Conservation (phyloP, 495 filamentous ascomycete species). For the Penicillium pulvis region DNA sequence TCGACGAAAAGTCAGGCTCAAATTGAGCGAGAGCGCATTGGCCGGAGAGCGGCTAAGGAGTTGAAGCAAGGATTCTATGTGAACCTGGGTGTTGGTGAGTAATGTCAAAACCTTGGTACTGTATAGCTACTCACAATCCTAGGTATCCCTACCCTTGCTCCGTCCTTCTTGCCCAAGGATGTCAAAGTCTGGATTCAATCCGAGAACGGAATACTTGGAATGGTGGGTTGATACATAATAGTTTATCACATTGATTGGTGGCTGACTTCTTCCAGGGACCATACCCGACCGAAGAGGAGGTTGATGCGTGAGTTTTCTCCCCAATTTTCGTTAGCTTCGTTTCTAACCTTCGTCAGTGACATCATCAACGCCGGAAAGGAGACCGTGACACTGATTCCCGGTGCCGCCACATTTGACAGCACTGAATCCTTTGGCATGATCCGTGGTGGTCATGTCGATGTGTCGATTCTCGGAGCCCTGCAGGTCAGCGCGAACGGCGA, state of each 20-base stretch:
- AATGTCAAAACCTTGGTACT: background rate
- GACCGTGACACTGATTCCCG: slow-evolving; percentile 81
- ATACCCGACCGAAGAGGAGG: slow-evolving; percentile 74
- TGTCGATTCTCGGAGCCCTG: slow-evolving; percentile 89
- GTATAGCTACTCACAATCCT: background rate
- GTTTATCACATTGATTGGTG: background rate
- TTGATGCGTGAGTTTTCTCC: slow-evolving; percentile 60
- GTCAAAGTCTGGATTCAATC: slow-evolving; percentile 86
- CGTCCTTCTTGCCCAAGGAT: slow-evolving; percentile 73
- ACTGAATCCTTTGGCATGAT: slow-evolving; percentile 96
- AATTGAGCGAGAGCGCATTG: slow-evolving; percentile 77
- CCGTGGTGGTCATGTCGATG: slow-evolving; percentile 78
- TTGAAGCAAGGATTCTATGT: slow-evolving; percentile 94
- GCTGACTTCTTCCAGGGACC: slow-evolving; percentile 56
- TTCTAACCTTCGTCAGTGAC: slow-evolving; percentile 47
- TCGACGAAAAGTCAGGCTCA: slow-evolving; percentile 64
- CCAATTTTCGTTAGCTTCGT: background rate
- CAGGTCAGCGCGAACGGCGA: slow-evolving; percentile 84
- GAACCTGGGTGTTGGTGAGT: slow-evolving; percentile 89
- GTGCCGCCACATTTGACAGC: slow-evolving; percentile 79
- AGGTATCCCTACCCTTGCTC: slow-evolving; percentile 83
- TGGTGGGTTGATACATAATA: slow-evolving; percentile 39
- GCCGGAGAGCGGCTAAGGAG: slow-evolving; percentile 82
- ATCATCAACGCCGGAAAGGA: slow-evolving; percentile 95
- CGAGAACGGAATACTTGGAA: slow-evolving; percentile 88